These are phyloP conservation scores for Coprinopsis marcescibilis DNA, from an alignment of 768 basidiomycete species.

Conservation along the genomic window DNA sequence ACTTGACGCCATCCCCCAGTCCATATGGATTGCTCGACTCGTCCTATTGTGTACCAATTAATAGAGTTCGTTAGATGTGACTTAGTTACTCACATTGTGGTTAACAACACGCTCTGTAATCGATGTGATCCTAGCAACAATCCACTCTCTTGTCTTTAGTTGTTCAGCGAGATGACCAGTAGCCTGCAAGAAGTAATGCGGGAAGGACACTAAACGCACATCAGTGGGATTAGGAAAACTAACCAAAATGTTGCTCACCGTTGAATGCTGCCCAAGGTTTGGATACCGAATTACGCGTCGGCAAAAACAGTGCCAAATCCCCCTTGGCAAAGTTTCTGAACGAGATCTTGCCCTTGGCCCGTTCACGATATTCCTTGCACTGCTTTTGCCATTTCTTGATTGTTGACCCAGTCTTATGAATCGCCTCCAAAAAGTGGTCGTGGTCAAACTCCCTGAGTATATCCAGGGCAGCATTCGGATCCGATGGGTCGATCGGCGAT, in stretches of 20 bases:
- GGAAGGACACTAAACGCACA: slow-evolving; percentile 79
- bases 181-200: slow-evolving; percentile 94
- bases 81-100: slow-evolving; percentile 49
- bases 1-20: slow-evolving; percentile 84
- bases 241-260: slow-evolving; percentile 42
- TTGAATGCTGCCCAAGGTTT: slow-evolving; percentile 99
- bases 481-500: slow-evolving; percentile 72
- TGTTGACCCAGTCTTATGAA: slow-evolving; percentile 76
- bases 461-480: slow-evolving; percentile 66
- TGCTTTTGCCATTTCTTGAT: slow-evolving; percentile 97
- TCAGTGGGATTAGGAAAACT: slow-evolving; percentile 20
- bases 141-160: slow-evolving; percentile 89
- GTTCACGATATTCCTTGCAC: slow-evolving; percentile 91
- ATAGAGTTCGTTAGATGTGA: slow-evolving; percentile 7
- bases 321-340: slow-evolving; percentile 94
- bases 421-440: slow-evolving; percentile 77
- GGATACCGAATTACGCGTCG: slow-evolving; percentile 88
- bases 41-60: slow-evolving; percentile 50
- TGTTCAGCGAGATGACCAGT: slow-evolving; percentile 84
- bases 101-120: slow-evolving; percentile 84
- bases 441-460: slow-evolving; percentile 72
- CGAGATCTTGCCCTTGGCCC: slow-evolving; percentile 94
- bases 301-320: slow-evolving; percentile 92
- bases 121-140: slow-evolving; percentile 86
- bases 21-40: slow-evolving; percentile 85